These are phyloP conservation scores for Fusarium compactum DNA, from an alignment of 2,329 filamentous ascomycete species.

Conservation along the genomic window DNA sequence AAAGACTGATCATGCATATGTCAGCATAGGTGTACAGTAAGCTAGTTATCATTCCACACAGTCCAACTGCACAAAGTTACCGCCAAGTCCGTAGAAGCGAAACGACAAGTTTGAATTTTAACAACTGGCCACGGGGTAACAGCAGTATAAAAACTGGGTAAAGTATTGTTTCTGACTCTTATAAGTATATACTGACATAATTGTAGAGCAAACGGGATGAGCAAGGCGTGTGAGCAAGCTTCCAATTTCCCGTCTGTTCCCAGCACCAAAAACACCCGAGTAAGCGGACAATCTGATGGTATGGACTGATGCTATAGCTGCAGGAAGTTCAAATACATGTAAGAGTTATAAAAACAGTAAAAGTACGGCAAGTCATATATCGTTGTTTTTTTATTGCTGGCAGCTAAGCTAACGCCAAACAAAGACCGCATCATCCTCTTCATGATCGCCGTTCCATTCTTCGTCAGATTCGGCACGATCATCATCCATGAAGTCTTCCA, in stretches of 20 bases:
- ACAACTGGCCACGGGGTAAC: slow-evolving; percentile 14
- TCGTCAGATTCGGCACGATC: slow-evolving; percentile 67
- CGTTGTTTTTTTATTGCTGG: background rate
- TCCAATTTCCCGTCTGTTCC: background rate
- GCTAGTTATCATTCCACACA: slow-evolving; percentile 23
- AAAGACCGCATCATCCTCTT: slow-evolving; percentile 58
- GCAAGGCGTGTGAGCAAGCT: background rate
- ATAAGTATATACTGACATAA: slow-evolving; percentile 4
- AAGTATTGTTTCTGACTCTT: background rate
- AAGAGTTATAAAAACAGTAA: background rate
- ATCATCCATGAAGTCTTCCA: slow-evolving; percentile 77
- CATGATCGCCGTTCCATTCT: slow-evolving; percentile 69
- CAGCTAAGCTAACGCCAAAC: slow-evolving; percentile 41
- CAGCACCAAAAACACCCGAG: background rate
- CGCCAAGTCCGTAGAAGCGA: background rate
- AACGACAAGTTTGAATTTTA: slow-evolving; percentile 44
- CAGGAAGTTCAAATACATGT: background rate
- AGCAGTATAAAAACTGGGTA: background rate
- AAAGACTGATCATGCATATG: background rate
- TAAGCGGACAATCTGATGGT: background rate
- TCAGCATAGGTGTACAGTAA: background rate
- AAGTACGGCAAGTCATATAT: background rate
- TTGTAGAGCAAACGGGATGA: background rate
- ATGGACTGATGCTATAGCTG: background rate
- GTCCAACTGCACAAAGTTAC: slow-evolving; percentile 13